A percentile compares a stretch with the other conserved stretches of the same genome.
phyloP scores from a whole-genome alignment of 2,329 filamentous ascomycete genomes.

The Penicillium sp. region DNA sequence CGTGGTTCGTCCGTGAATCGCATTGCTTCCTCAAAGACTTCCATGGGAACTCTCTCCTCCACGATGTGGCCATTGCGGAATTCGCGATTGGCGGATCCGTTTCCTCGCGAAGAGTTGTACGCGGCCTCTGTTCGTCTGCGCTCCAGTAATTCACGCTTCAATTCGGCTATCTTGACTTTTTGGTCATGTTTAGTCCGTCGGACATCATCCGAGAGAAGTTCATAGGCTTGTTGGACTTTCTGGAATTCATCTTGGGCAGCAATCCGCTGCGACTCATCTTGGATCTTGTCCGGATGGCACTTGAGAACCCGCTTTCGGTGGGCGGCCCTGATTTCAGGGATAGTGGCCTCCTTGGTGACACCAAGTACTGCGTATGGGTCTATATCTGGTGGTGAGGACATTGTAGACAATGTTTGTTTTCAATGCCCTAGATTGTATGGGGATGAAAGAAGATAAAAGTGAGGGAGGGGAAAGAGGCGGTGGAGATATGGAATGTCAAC shows the following conservation, averaged over 20 bases:
- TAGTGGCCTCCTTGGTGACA: conserved; percentile 67
- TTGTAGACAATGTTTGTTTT: conserved; percentile 14
- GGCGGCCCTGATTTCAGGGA: conserved; percentile 70
- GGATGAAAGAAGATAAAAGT: conserved; percentile 5
- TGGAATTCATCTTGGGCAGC: conserved; percentile 86
- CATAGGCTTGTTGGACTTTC: conserved; percentile 87
- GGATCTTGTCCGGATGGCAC: conserved; percentile 88
- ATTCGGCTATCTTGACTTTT: conserved; percentile 63
- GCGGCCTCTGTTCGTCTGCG: conserved; percentile 34
- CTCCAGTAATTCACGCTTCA: conserved; percentile 57
- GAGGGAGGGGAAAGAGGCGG: conserved; percentile 20
- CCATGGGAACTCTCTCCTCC: conserved; percentile 43
- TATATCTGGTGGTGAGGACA: conserved; percentile 37
- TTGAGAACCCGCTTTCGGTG: conserved; percentile 84
- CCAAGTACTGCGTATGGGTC: conserved; percentile 81
- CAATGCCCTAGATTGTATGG: conserved; percentile 16
- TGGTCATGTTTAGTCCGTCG: conserved; percentile 76
- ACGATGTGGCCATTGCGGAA: conserved; percentile 44
- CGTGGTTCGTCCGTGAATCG: conserved; percentile 38
- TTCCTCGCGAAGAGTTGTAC: conserved; percentile 21
- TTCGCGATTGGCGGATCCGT: conserved; percentile 31
- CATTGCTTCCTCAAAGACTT: conserved; percentile 39
- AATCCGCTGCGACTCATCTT: conserved; percentile 71
- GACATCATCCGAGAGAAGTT: conserved; percentile 75
- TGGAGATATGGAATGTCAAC: conserved; percentile 18